phyloP scores from a whole-genome alignment of 116 monocot species.

The Papilionanthe hybrid region DNA sequence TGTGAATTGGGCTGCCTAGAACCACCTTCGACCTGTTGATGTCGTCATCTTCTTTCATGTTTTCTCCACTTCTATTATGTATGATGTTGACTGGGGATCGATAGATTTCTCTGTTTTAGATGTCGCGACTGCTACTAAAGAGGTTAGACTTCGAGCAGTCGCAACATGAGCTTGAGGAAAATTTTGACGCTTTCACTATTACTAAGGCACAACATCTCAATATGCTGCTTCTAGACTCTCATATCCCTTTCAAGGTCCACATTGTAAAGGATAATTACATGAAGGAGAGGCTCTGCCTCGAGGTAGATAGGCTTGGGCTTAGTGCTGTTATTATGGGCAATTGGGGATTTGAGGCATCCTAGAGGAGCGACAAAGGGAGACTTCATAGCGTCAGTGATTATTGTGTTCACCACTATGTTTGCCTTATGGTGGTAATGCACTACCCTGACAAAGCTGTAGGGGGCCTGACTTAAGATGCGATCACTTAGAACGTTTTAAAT shows the following conservation, averaged over 20 bases:
- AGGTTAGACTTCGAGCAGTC: conserved; percentile 12
- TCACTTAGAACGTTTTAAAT: neutral
- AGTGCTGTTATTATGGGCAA: no score
- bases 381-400: no score
- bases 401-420: no score
- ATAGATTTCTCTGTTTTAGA: conserved; percentile 20
- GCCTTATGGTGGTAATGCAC: conserved; percentile 52
- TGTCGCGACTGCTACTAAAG: neutral
- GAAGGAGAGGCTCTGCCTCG: no score
- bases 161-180: conserved; percentile 31
- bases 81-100: conserved; percentile 61
- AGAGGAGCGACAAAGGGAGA: no score
- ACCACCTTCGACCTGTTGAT: conserved; percentile 78
- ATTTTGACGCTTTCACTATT: conserved; percentile 40
- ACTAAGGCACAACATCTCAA: conserved; percentile 39
- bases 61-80: conserved; percentile 45
- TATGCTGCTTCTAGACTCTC: conserved; percentile 32
- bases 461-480: neutral
- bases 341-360: no score
- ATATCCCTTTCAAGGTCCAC: no score
- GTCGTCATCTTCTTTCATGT: conserved; percentile 65
- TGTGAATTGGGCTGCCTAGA: conserved; percentile 63
- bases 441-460: conserved; percentile 34
- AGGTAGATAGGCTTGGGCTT: no score
- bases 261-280: no score